Percentiles rank a stretch among this genome's conserved stretches.
Conservation (phyloP, 164 flowering plant species). For the Euptelea pleiosperma region DNA sequence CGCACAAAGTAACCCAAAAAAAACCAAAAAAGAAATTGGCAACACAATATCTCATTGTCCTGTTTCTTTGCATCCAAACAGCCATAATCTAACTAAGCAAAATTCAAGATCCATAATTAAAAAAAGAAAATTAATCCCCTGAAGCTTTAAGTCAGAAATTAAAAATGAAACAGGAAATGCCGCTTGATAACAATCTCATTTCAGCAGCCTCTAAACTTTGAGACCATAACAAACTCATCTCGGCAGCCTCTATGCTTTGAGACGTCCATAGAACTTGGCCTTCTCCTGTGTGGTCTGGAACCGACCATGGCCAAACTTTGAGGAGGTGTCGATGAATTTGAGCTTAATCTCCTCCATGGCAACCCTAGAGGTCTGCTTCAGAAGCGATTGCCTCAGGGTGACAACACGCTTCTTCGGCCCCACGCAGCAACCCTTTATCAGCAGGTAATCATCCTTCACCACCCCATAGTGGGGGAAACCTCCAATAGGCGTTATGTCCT, state of each 20-base stretch:
- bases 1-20: too few relatives aligned
- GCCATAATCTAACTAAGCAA: too few relatives aligned
- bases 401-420: slow-evolving; percentile 81
- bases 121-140: too few relatives aligned
- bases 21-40: too few relatives aligned
- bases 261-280: slow-evolving; percentile 55
- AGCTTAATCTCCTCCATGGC: slow-evolving; percentile 70
- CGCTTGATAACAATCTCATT: too few relatives aligned
- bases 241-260: slow-evolving; percentile 59
- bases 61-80: too few relatives aligned
- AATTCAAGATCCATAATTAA: too few relatives aligned
- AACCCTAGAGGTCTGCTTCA: slow-evolving; percentile 69
- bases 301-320: slow-evolving; percentile 73
- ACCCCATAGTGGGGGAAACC: slow-evolving; percentile 78
- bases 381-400: slow-evolving; percentile 58
- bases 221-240: too few relatives aligned
- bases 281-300: slow-evolving; percentile 74
- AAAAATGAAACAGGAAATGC: too few relatives aligned
- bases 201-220: too few relatives aligned
- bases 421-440: slow-evolving; percentile 79
- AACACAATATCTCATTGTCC: too few relatives aligned
- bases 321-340: slow-evolving; percentile 75
- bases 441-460: slow-evolving; percentile 58
- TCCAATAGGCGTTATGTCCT: slow-evolving; percentile 76
- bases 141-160: too few relatives aligned